Base-by-base conservation (phyloP, 2,329 filamentous ascomycete species). In the Talaromyces pinophilus region DNA sequence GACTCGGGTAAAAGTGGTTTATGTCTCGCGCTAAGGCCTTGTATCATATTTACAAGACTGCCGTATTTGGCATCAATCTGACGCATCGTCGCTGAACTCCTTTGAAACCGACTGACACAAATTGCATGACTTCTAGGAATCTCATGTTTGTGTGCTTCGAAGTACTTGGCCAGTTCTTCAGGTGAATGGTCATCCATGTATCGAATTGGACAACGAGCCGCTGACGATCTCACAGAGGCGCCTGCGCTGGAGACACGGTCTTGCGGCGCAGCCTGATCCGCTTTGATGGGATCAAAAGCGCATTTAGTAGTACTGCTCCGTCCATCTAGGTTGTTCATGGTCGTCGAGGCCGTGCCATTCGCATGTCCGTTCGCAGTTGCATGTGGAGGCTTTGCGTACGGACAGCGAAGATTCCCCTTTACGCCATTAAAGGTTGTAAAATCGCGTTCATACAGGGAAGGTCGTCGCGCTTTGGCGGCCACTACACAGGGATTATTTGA, bases 11-110 rank as follows among this genome's bases (percentile, higher is more conserved):
- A 87, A 95, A 92, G 62, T 5, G 92, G 89, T 75, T 95, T 91
- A 75, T 98, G 94, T 72, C 96, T 92, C 70, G 90, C 87, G 59
- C 93, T 92, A 46, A 98, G 83, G 8, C 92, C 92, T 76, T 95
- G 90, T 68, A 98, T 96, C 94, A 98, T 97, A 79, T 88, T 96
- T 71, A 92, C 92, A 52, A 97, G 82, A 62, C 35, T 65, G 70
- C 92, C 93, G 76, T 97, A 98, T 78, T 97, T 98, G 69, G 92
- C 92, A 77, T 98, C 94, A 64, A 98, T 84, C 78, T 96, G 92
- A 70, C 88, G 88, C 74, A 96, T 91, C 73, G 93, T 87, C 72
- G 94, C 90, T 73, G 93, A 94, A 77, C 88, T 90, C 79, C 96
- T 92, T 19, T 67, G 65, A 76, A 97, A 97, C 66, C 93, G 87